A percentile compares a stretch with the other conserved stretches of the same genome.
Conservation (phyloP, 805 yeast species). For the Wickerhamomyces silvicola region DNA sequence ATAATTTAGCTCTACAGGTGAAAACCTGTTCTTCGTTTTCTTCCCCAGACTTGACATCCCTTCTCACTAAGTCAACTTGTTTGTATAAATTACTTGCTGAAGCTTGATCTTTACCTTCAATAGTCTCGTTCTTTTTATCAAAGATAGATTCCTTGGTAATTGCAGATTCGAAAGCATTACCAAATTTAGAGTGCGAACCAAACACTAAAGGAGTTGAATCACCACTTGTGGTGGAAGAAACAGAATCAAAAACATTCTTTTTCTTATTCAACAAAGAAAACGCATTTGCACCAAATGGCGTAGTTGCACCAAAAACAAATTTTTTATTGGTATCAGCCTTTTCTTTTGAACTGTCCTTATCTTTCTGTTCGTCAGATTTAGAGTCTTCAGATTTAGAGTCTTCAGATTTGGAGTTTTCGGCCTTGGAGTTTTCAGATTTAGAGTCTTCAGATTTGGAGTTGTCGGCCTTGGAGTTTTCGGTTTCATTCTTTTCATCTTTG, state of each 20-base stretch:
- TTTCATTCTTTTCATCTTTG: no score
- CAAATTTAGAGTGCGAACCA: constrained; percentile 41
- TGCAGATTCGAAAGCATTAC: constrained; percentile 50
- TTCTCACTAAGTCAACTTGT: constrained; percentile 55
- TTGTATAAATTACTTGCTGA: constrained; percentile 34
- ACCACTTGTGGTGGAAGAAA: constrained; percentile 11
- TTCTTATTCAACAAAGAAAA: constrained; percentile 27
- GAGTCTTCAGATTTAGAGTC: constrained; percentile 1
- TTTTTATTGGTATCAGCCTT: constrained; percentile 10
- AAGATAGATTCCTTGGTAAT: constrained; percentile 51
- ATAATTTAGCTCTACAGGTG: constrained; percentile 71
- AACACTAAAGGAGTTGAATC: constrained; percentile 24
- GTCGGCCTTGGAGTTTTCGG: no score
- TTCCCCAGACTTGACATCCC: constrained; percentile 76
- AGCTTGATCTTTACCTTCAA: constrained; percentile 13
- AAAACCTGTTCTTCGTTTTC: constrained; percentile 72
- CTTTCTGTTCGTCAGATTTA: constrained; percentile 1
- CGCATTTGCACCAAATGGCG: constrained; percentile 40
- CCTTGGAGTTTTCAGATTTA: no score
- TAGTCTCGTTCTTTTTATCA: constrained; percentile 29
- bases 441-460: no score
- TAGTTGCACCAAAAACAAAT: constrained; percentile 51
- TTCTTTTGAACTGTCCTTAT: not conserved
- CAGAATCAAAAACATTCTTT: constrained; percentile 34
- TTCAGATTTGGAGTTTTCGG: no score